Base-by-base conservation (phyloP, 1,139 yeast genomes). In the Nakaseomyces delphensis region DNA sequence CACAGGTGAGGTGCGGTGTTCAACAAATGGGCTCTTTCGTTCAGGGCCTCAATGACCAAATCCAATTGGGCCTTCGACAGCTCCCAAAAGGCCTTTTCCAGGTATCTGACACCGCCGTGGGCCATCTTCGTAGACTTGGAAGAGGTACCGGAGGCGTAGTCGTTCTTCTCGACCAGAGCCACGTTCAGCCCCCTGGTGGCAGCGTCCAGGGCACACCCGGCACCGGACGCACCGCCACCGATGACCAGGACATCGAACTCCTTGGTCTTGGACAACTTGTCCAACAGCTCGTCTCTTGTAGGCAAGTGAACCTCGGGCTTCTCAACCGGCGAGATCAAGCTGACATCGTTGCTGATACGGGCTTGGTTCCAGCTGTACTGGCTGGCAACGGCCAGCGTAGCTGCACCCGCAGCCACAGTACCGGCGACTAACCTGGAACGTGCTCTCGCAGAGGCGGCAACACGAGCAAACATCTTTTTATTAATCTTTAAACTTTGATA, bases 51-150 rank as follows among this genome's bases (percentile, higher is more conserved):
- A 57, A 86, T 83, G 49, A 89, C 97, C 56, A 89, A 74, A 65
- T 85, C 87, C 65, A 86, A 74, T 69, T 89, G 97, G 49, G 83
- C 93, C 66, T 85, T 86, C 47, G 94, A 87, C 47, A 89, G 49
- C 64, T 80, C 84, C 77, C 86, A 85, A 56, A 89, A 79, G 30
- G 97, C 97, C 69, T 89, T 89, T 65, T 89, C 97, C 60, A 89
- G 74, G 66, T 89, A 89, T 58, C 97, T 74, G 42, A 89, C 96
- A 60, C 97, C 97, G 51, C 97, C 97, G 62, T 89, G 97, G 37
- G 95, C 95, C 79, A 89, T 84, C 67, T 89, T 89, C 43, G 97
- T 89, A n/a, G 95, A 83, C 58, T 89, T 82, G 25, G 96, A 86
- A 3, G 95, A 83, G 13, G 97, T 89, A 38, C 95, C 96, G 10